These are phyloP conservation scores for Melanogaster broomeanus DNA, from an alignment of 768 basidiomycete genomes.

Conservation along the genomic window DNA sequence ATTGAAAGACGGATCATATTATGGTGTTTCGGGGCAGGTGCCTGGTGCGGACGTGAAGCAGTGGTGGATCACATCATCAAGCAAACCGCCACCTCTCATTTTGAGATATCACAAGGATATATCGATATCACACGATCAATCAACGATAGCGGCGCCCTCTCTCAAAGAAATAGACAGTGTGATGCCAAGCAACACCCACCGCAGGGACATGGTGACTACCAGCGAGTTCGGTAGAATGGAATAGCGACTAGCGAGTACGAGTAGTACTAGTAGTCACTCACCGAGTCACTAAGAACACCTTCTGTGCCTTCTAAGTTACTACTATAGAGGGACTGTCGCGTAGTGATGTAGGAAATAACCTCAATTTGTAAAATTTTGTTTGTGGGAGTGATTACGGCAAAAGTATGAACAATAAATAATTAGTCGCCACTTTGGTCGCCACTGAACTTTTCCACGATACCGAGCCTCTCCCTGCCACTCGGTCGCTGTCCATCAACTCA, in stretches of 20 bases:
- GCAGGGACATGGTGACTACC: background rate
- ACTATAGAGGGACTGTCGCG: too few relatives aligned
- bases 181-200: background rate
- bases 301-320: too few relatives aligned
- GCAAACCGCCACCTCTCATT: slow-evolving; percentile 2
- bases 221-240: background rate
- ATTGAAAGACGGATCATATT: background rate
- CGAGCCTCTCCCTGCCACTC: slow-evolving; percentile 23
- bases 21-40: slow-evolving; percentile 5
- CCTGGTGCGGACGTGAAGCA: background rate
- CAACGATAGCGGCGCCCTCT: background rate
- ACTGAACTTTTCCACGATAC: slow-evolving; percentile 29
- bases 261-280: too few relatives aligned
- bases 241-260: too few relatives aligned
- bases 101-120: too few relatives aligned
- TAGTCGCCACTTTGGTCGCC: slow-evolving; percentile 2
- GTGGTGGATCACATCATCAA: background rate
- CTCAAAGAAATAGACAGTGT: background rate
- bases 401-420: slow-evolving; percentile 28
- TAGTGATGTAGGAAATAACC: slow-evolving; percentile 1
- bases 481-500: slow-evolving; percentile 20
- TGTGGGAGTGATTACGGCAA: slow-evolving; percentile 18
- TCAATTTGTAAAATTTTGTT: background rate
- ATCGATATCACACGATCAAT: background rate
- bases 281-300: background rate